Evolutionary conservation across 163 green algal species (phyloP).

Genomic region (Picocystis sp.): DNA sequence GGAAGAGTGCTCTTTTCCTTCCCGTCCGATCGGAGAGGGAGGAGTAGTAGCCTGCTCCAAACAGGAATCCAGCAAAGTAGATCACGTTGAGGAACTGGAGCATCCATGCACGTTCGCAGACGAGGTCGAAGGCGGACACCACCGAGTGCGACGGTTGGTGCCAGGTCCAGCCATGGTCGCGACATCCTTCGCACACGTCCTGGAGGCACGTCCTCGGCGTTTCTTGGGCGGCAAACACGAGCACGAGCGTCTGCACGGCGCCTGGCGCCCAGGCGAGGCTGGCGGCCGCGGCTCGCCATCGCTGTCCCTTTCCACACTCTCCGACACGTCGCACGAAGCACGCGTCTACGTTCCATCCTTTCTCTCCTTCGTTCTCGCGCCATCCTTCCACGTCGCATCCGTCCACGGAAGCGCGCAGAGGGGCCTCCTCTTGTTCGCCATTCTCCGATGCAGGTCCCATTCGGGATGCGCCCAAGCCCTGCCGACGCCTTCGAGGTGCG

Average conservation of each 20-base stretch:
- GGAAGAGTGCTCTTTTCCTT: slow-evolving; percentile 6
- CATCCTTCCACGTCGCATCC: too few relatives aligned
- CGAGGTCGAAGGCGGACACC: slow-evolving; percentile 26
- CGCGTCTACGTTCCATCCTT: too few relatives aligned
- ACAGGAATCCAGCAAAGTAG: slow-evolving; percentile 25
- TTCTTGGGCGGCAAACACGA: slow-evolving; percentile 16
- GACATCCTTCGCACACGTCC: too few relatives aligned
- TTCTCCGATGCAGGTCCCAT: too few relatives aligned
- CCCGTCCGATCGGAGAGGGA: slow-evolving; percentile 13
- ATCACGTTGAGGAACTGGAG: slow-evolving; percentile 9
- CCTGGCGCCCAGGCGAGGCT: slow-evolving; percentile 7
- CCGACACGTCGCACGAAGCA: slow-evolving; percentile 4
- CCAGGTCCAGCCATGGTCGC: too few relatives aligned
- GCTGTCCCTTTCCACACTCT: slow-evolving; percentile 22
- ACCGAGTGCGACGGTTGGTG: slow-evolving; percentile 5
- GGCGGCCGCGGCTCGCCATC: slow-evolving; percentile 15
- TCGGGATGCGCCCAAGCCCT: too few relatives aligned
- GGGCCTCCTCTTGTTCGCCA: too few relatives aligned
- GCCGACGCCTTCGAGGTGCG: too few relatives aligned
- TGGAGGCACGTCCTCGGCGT: too few relatives aligned
- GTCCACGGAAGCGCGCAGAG: too few relatives aligned
- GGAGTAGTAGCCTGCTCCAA: slow-evolving; percentile 13
- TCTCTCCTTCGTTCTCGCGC: too few relatives aligned
- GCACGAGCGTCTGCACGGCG: slow-evolving; percentile 23
- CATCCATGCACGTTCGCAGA: slow-evolving; percentile 23